Base-by-base conservation (phyloP, 768 basidiomycete genomes). In the Leccinum olivaceopallidum region DNA sequence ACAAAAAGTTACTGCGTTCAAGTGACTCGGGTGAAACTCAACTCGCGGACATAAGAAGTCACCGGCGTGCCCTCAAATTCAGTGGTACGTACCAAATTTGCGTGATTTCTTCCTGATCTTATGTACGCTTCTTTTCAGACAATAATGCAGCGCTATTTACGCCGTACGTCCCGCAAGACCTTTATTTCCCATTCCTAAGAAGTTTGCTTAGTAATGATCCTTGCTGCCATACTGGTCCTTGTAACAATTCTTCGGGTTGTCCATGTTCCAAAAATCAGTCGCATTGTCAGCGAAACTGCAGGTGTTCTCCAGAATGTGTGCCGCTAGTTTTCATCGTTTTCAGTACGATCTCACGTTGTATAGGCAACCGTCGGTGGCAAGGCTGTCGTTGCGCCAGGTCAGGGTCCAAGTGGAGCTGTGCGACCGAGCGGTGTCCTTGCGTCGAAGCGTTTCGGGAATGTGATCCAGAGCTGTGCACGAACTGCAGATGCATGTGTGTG, bases 391-490 rank as follows among this genome's bases (percentile, higher is more conserved):
- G 87, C 65, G 68, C 71, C 10, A 63, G 67, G 39, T 44, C 24
- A 7, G 71, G 61, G 47, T 64, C 67, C 3, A 60, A 57, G 20
- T 69, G 22, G 22, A 68, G 64, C 20, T 83, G 77, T 71, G 70
- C 68, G n/a, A 79, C 73, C 3, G 63, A 67, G 14, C 72, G 72
- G 5, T 91, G 89, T 63, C 78, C 80, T 9, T 92, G 89, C 67
- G 76, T 72, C 53, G 70, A 65, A 22, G 74, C 78, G 0, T 67
- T 74, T 9, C 77, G 84, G 37, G 90, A 91, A 69, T 92, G 90
- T 60, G 87, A 90, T 69, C 87, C 88, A 3, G 84, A 85, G 37
- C 59, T 89, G 9, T 92, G 90, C 61, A 6, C 65, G 12, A 74
- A 74, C 13, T 88, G 88, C 67, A 73, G 77, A 61, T 76, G 80